Evolutionary conservation across 805 yeast genomes (phyloP), one percentile per base, ranked within the genome.

Genomic region (Wickerhamomyces kurtzmanii): DNA sequence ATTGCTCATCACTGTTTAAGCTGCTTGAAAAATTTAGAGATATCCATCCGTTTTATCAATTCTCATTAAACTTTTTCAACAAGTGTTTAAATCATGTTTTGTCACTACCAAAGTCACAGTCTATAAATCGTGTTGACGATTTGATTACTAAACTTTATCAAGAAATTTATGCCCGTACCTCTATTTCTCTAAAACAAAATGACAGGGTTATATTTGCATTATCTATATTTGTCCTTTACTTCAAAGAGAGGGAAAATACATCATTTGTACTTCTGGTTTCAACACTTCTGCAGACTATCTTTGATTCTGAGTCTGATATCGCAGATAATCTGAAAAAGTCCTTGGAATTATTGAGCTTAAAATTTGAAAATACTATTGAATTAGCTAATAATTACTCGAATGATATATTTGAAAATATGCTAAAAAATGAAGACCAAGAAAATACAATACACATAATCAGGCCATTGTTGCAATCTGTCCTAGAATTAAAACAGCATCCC

Each of bases 31-130:
- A 45, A 2, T 40, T 79, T 5, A 37, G 55, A 12, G 25, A 32
- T 1, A 27, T 73, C n/a, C 67, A 68, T 32, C 48, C 49, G 17
- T 69, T 75, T 35, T 87, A 84, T 47, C 68, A 66, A 27, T 71
- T 80, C 38, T 57, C 84, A 0, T 55, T 77, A 19, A 56, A 59
- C 6, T 60, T 56, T 24, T 62, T 67, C 32, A 39, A 59, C 31
- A 31, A 37, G 1, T 49, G 65, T 12, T 48, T 70, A 23, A 37
- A 34, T 10, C 22, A 15, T n/a, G 65, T 53, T 17, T 47, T 57
- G 17, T 17, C 16, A 7, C 7, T 19, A 14, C 5, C 42, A 45
- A 20, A 23, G 6, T 8, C 17, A 18, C 16, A 24, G 8, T 37
- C 42, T 6, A 13, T 31, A 3, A 41, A n/a, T n/a, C n/a, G 57